Base-by-base conservation (phyloP, 495 filamentous ascomycete species). In the Lophiostoma macrostomum region DNA sequence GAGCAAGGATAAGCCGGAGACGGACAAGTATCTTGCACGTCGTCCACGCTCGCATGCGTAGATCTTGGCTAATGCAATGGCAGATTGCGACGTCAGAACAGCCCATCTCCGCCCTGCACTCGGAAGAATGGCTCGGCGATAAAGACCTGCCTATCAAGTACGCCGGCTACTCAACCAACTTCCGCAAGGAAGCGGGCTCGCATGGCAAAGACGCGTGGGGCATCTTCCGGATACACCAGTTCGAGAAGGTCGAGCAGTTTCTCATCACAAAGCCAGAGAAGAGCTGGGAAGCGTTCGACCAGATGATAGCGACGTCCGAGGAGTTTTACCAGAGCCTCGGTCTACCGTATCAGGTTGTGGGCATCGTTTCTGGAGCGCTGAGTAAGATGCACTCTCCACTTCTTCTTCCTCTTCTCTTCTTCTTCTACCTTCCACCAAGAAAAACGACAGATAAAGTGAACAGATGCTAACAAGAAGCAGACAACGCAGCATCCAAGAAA, bases 141-240 rank as follows among this genome's bases (percentile, higher is more conserved):
- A 86, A 83, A 57, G 85, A 96, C 11, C 80, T 97, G 5, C 94
- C 90, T 4, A 85, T 95, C 66, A 90, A 86, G 77, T 88, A 97
- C 67, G 93, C 90, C 4, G 93, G 93, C 6, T 96, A 89, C 75
- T 88, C 83, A 58, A 95, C 93, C 16, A 95, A 90, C 66, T 98
- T 95, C 55, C 81, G 93, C 35, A 90, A 94, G 74, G 93, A 98
- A 68, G 93, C 93, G 28, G 93, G 93, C 38, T 71, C 79, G 16
- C 90, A 96, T 64, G 93, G 93, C 29, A 89, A 88, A 71, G 93
- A 98, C 64, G 91, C 94, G 4, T 98, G 93, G 93, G 93, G 93
- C 45, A 88, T 97, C 58, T 98, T 96, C 78, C 84, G 93, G 62
- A 90, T 97, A 32, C 93, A 98, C 71, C 91, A 98, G 66, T 98